Evolutionary conservation across 768 basidiomycete genomes (phyloP), one percentile per base, ranked within the genome.

Genomic region (Boletus sp.): DNA sequence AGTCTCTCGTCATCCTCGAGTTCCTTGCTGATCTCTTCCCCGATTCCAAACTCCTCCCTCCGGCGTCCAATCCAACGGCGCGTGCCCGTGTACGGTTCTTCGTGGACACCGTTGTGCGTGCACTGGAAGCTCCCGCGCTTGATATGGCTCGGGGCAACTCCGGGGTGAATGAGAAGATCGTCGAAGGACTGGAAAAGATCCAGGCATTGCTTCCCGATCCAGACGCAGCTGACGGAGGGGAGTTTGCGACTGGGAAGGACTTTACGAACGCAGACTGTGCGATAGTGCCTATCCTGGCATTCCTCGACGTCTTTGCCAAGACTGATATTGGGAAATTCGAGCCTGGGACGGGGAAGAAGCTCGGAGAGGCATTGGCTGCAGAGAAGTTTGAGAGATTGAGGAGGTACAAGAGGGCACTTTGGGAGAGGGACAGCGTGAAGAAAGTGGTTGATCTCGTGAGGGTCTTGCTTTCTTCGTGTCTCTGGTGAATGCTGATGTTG

Each of bases 231-330:
- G 79, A 79, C 30, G 69, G 60, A 0, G 81, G 71, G 48, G 81
- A 60, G 64, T 67, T 54, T 29, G 65, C 67, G 2, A 54, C 75
- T 11, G 76, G 76, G 4, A 65, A 72, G 24, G 73, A 78, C 48
- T 89, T 78, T 66, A 83, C 80, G 39, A 80, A 79, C 54, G 87
- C 86, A 7, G 87, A 88, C 63, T 80, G 81, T 24, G 80, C 81
- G 2, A 68, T 84, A 35, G 75, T 76, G 12, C 85, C 87, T 3
- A 80, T 85, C 73, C 62, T 87, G 10, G 81, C 76, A 5, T 70
- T 82, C 6, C 54, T 78, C n/a, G 75, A 79, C 29, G 51, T 81
- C 0, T 0, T 14, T 2, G 59, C 81, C 17, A 73, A 71, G 67
- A 77, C 80, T 52, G 82, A 84, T 39, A 37, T 83, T 33, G 83